phyloP scores from a whole-genome alignment of 345 rosid species.

The Eucalyptus microcorys region DNA sequence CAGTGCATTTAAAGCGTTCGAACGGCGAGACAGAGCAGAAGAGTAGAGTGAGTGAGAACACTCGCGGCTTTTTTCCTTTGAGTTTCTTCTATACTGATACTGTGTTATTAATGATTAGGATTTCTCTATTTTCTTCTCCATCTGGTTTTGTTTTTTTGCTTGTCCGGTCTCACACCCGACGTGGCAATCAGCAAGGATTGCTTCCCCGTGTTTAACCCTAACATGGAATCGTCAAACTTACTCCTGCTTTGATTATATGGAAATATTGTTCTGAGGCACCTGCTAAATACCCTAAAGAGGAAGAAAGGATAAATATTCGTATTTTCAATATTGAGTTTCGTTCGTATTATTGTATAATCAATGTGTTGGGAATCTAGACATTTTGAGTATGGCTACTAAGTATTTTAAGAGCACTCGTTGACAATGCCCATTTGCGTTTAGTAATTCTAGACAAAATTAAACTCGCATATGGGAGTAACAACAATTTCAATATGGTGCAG shows the following conservation, averaged over 20 bases:
- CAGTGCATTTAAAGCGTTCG: background rate
- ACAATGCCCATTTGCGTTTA: background rate
- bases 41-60: background rate
- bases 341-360: fast-evolving
- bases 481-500: no score
- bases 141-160: background rate
- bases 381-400: background rate
- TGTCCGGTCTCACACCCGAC: background rate
- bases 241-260: background rate
- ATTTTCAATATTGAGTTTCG: fast-evolving
- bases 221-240: background rate
- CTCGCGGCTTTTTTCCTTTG: background rate
- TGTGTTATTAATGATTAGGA: background rate
- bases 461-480: background rate
- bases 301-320: background rate
- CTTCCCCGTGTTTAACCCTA: background rate
- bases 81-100: background rate
- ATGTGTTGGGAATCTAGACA: background rate
- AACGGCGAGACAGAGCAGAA: background rate
- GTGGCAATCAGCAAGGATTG: background rate
- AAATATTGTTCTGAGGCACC: background rate
- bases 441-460: no score
- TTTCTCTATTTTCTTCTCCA: background rate
- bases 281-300: background rate
- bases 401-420: background rate